Evolutionary conservation across 306 rosid genomes (phyloP).

Genomic region (Pyrus betulifolia): DNA sequence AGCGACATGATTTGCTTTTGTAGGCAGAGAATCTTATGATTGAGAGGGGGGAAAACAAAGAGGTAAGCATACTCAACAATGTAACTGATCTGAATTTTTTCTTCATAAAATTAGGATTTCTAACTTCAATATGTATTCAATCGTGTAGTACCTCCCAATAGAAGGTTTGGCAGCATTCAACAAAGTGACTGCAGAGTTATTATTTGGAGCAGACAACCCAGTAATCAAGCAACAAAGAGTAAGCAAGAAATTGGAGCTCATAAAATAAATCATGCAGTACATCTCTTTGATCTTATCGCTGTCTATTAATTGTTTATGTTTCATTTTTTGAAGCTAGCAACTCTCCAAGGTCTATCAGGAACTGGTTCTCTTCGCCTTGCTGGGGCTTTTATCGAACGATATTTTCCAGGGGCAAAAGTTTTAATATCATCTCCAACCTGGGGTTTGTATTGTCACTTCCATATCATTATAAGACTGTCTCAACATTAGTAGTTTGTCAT

Average conservation of each 20-base stretch:
- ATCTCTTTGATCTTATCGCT: background rate
- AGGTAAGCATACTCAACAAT: constrained; percentile 39
- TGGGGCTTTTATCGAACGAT: constrained; percentile 81
- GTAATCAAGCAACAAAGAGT: constrained; percentile 73
- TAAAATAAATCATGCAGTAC: background rate
- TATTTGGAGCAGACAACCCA: constrained; percentile 80
- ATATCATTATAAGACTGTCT: constrained; percentile 15
- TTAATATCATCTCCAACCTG: constrained; percentile 92
- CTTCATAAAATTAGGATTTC: constrained; percentile 5
- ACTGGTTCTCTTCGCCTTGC: constrained; percentile 93
- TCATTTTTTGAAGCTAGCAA: constrained; percentile 61
- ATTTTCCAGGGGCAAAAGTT: constrained; percentile 84
- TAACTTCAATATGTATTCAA: constrained; percentile 14
- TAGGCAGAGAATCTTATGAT: constrained; percentile 90
- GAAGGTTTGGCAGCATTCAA: constrained; percentile 99
- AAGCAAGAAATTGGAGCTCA: constrained; percentile 2
- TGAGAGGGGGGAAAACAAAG: constrained; percentile 87
- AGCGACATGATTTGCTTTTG: constrained; percentile 5
- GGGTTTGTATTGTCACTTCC: constrained; percentile 47
- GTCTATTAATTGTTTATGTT: background rate
- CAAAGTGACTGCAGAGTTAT: constrained; percentile 81
- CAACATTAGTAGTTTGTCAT: background rate
- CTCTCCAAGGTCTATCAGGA: constrained; percentile 97
- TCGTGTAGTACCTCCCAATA: constrained; percentile 78
- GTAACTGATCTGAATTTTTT: constrained; percentile 12